Conservation (phyloP, 2,329 filamentous ascomycete species). For the Colletotrichum sp. region DNA sequence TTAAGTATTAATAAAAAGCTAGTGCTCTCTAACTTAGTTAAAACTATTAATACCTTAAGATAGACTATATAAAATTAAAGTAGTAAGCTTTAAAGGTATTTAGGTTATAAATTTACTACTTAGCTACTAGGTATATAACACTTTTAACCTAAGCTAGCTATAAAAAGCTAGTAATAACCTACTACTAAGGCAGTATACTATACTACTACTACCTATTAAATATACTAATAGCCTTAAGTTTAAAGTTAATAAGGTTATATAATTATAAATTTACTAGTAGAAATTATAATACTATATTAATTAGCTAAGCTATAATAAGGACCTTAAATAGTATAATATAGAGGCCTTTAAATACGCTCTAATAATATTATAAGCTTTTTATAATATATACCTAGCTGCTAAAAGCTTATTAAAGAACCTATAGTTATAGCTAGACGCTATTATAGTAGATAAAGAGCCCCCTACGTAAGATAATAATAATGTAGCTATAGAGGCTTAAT, state of each 20-base stretch:
- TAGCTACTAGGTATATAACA: too few species aligned
- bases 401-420: neutral
- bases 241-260: neutral
- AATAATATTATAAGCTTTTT: neutral
- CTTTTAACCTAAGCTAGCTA: too few species aligned
- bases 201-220: neutral
- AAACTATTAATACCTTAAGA: too few species aligned
- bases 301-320: neutral
- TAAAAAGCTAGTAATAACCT: neutral
- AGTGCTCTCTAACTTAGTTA: too few species aligned
- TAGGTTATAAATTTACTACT: too few species aligned
- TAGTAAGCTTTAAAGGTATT: too few species aligned
- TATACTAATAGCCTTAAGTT: neutral
- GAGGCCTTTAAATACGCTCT: neutral
- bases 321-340: neutral
- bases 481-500: neutral
- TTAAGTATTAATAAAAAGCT: too few species aligned
- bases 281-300: neutral
- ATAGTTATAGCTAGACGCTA: neutral
- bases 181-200: neutral
- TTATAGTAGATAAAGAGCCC: neutral
- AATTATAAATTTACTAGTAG: neutral
- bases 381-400: neutral
- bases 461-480: neutral
- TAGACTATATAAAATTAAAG: too few species aligned